Evolutionary conservation across 1,139 yeast species (phyloP), one percentile per base, ranked within the genome.

Genomic region (Meyerozyma athensensis): DNA sequence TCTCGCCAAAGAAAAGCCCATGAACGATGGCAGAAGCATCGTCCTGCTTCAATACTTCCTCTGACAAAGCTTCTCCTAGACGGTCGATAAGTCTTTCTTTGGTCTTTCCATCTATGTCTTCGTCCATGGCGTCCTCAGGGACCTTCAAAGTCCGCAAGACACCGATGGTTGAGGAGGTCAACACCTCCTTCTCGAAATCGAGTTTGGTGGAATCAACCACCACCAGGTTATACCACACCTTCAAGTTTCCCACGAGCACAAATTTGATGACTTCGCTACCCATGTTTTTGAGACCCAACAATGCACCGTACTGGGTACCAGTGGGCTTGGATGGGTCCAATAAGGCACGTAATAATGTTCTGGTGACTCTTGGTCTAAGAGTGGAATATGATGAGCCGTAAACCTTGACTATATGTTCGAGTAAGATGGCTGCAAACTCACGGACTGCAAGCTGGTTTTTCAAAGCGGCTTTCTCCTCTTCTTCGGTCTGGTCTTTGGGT

Each of bases 261-360:
- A 92, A 82, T 46, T 96, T 77, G 26, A 92, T 78, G 7, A 94
- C 95, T 59, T 94, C 98, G 10, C 80, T 70, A 2, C 97, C 98
- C 57, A 94, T 65, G 20, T 84, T 86, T 42, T 77, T 76, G 52
- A 92, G 74, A 3, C 97, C 98, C 35, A 79, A 75, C 34, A 94
- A 76, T 4, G 97, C 85, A 31, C 99, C 99, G 52, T 85, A 92
- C 47, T 89, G 89, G 0, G 97, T 87, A 1, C 96, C 96, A 9
- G 84, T 74, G 1, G 92, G 92, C 50, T 87, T 75, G 4, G 81
- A 62, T 14, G 71, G 63, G 46, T 92, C 96, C 59, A 94, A 70
- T 48, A 94, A 85, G 0, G 97, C 97, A 50, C 95, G 80, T 41
- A 94, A 68, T 41, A 94, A 68, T 1, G 98, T 94, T 58, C 98